Evolutionary conservation across 208 protist species (phyloP).

Genomic region (Vickermania spadyakhi): DNA sequence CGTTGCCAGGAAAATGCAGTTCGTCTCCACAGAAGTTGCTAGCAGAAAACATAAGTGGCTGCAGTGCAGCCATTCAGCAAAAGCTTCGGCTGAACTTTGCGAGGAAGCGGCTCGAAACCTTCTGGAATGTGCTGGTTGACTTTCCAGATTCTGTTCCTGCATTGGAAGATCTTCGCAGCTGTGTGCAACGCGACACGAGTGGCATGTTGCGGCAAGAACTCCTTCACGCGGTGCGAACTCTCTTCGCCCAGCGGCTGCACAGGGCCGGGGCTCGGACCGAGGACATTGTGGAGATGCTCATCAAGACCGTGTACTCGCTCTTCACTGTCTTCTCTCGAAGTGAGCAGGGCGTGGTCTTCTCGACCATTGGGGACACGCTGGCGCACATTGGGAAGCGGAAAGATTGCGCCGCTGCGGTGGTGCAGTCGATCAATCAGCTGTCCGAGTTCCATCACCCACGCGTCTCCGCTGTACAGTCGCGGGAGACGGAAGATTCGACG

Average conservation of each 20-base stretch:
- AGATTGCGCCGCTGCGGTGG: constrained; percentile 70
- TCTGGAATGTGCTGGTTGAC: constrained; percentile 84
- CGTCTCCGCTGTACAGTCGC: background rate
- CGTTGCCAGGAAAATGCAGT: constrained; percentile 19
- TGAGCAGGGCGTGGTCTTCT: constrained; percentile 66
- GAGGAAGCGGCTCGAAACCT: constrained; percentile 40
- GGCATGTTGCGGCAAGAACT: constrained; percentile 48
- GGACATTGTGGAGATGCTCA: constrained; percentile 75
- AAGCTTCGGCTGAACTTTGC: constrained; percentile 42
- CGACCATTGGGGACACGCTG: constrained; percentile 66
- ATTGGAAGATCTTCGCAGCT: constrained; percentile 68
- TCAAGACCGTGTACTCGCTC: constrained; percentile 68
- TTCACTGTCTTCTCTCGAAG: constrained; percentile 65
- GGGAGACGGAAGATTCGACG: background rate
- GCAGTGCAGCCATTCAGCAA: constrained; percentile 57
- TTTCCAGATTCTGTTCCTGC: constrained; percentile 75
- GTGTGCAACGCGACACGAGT: constrained; percentile 39
- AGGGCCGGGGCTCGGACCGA: constrained; percentile 77
- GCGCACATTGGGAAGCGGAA: constrained; percentile 65
- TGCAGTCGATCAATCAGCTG: constrained; percentile 68
- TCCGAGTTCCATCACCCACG: constrained; percentile 6
- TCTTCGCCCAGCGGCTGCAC: constrained; percentile 71
- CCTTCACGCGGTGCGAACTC: constrained; percentile 31
- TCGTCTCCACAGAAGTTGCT: background rate
- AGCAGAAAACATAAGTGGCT: constrained; percentile 38